Base-by-base conservation (phyloP, 257 asterid genomes). In the Cordia subcordata region DNA sequence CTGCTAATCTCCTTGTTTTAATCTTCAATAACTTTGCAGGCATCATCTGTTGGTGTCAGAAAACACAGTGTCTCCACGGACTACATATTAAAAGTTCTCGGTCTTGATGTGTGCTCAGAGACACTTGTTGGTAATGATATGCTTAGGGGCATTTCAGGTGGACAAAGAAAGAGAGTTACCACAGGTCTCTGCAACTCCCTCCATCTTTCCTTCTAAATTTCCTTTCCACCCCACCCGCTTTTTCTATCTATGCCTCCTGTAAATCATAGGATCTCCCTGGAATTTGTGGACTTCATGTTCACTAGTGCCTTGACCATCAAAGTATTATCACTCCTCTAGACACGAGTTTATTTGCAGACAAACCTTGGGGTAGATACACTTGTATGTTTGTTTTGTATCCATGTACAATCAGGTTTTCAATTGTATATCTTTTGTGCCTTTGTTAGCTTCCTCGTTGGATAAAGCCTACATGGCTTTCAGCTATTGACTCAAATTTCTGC, bases 81-180 rank as follows among this genome's bases (percentile, higher is more conserved):
- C 63, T 90, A 90, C 68, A 72, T 77, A 78, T 73, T 90, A 79
- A 90, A 90, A 70, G 81, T 90, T 67, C 97, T 90, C 53, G 97
- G 97, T 64, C 78, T 90, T n/a, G 96, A 87, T 75, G 68, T 84
- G 35, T 90, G 97, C 60, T 61, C 96, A 42, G 96, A 90, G 60
- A 86, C 94, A 32, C 40, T 79, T 17, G 97, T 86, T 65, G 97
- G 96, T 59, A 90, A 69, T 72, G 96, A 86, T 19, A 90, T 90
- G 97, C 72, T 82, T 35, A 82, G 97, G 68, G 97, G 97, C 46
- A 84, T 86, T 67, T 90, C 97, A 11, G 96, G 97, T 46, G 96
- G 96, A 33, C 97, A 90, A 71, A 82, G 74, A 66, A 90, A 90
- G 80, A 69, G 97, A 77, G 96, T 90, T 38, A 86, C 97, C 19